These are phyloP conservation scores for Arthonia radiata DNA, from an alignment of 495 filamentous ascomycete species.

Conservation along the genomic window DNA sequence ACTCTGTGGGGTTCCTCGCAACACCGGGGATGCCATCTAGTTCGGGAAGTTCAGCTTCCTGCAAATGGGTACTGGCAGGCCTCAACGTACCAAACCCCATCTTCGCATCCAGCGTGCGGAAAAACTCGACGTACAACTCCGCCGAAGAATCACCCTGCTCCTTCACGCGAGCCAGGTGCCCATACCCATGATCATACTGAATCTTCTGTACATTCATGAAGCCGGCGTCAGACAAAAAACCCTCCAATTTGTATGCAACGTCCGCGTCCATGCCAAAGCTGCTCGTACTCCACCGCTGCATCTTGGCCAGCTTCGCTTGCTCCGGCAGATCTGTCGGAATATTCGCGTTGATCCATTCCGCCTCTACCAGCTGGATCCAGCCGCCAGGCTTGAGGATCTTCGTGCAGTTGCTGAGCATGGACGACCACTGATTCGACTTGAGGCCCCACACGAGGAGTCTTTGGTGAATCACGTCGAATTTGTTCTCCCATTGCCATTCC, in stretches of 20 bases:
- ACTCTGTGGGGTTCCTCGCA: constrained; percentile 1
- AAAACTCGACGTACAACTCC: constrained; percentile 5
- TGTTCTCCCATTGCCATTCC: constrained; percentile 2
- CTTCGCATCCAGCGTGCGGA: constrained; percentile 5
- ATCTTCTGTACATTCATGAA: constrained; percentile 5
- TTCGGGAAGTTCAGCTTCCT: no score
- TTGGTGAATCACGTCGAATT: constrained; percentile 5
- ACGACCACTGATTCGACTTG: constrained; percentile 2
- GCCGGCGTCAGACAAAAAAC: constrained; percentile 4
- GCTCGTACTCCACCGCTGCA: constrained; percentile 20
- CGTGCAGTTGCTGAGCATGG: constrained; percentile 3
- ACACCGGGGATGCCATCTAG: constrained; percentile 4
- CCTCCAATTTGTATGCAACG: constrained; percentile 7
- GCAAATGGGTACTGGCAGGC: no score
- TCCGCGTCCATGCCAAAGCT: constrained; percentile 7
- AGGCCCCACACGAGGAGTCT: constrained; percentile 6
- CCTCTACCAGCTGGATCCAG: constrained; percentile 5
- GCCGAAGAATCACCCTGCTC: constrained; percentile 4
- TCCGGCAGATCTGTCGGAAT: no score
- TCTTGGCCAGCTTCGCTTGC: constrained; percentile 30
- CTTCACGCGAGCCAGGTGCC: constrained; percentile 2
- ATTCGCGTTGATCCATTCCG: no score
- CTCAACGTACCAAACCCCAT: constrained; percentile 1
- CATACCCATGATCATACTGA: constrained; percentile 8
- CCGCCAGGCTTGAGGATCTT: constrained; percentile 5